These are phyloP conservation scores for Saturnispora bothae DNA, from an alignment of 805 yeast genomes.

Conservation along the genomic window DNA sequence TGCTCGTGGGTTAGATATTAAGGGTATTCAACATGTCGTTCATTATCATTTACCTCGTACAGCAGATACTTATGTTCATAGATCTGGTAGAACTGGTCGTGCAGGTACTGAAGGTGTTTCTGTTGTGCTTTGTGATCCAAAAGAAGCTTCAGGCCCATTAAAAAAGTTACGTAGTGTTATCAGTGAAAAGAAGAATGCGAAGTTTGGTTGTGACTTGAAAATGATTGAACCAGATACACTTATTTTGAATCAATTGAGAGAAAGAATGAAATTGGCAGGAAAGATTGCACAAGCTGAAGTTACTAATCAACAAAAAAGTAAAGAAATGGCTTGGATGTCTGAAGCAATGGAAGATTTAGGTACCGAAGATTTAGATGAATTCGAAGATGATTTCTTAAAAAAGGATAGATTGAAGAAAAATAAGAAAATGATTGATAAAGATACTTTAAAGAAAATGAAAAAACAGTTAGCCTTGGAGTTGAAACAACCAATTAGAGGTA, in stretches of 20 bases:
- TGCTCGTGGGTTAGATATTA: constrained; percentile 93
- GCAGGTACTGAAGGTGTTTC: constrained; percentile 94
- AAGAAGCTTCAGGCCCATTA: constrained; percentile 84
- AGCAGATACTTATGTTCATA: constrained; percentile 88
- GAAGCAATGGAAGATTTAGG: constrained; percentile 94
- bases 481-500: constrained; percentile 45
- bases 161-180: constrained; percentile 56
- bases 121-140: constrained; percentile 84
- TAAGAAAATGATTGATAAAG: constrained; percentile 41
- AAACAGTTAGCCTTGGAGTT: constrained; percentile 46
- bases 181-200: constrained; percentile 20
- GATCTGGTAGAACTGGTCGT: constrained; percentile 98
- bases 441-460: constrained; percentile 36
- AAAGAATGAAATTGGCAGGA: constrained; percentile 58
- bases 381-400: constrained; percentile 57
- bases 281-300: constrained; percentile 66
- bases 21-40: constrained; percentile 70
- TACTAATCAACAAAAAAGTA: constrained; percentile 40
- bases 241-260: constrained; percentile 57
- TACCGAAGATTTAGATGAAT: constrained; percentile 54
- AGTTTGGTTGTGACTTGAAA: constrained; percentile 40
- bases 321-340: constrained; percentile 72
- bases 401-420: constrained; percentile 50
- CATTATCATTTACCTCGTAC: constrained; percentile 93
- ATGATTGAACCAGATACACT: constrained; percentile 69